These are phyloP conservation scores for Kwoniella shandongensis DNA, from an alignment of 768 basidiomycete species.

Conservation along the genomic window DNA sequence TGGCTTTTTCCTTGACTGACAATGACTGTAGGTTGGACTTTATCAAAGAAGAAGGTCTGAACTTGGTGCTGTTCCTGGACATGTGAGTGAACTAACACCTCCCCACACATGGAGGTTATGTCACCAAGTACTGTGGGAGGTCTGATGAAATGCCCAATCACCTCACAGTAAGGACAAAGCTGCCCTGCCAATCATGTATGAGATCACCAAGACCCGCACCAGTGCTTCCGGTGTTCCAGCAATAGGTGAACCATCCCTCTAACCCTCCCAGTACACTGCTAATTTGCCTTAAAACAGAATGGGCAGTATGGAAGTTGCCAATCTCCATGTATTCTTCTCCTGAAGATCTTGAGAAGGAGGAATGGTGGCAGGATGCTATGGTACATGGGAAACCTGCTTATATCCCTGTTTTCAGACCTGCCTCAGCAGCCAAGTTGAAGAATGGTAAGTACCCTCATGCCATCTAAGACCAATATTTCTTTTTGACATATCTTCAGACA, in stretches of 20 bases:
- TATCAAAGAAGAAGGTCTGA: conserved; percentile 9
- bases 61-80: conserved; percentile 15
- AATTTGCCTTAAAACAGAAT: conserved; percentile 1
- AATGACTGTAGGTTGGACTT: conserved; percentile 3
- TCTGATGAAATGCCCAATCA: too few relatives aligned
- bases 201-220: conserved; percentile 11
- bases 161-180: conserved; percentile 10
- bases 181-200: conserved; percentile 3
- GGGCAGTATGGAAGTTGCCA: conserved; percentile 17
- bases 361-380: conserved; percentile 16
- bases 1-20: neutral
- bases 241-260: conserved; percentile 3
- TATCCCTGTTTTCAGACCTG: conserved; percentile 14
- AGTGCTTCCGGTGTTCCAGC: conserved; percentile 14
- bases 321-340: conserved; percentile 6
- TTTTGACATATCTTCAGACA: too few relatives aligned
- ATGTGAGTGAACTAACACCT: conserved; percentile 4
- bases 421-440: conserved; percentile 7
- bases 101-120: too few relatives aligned
- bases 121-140: too few relatives aligned
- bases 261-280: neutral
- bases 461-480: too few relatives aligned
- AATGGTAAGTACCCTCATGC: conserved; percentile 4
- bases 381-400: conserved; percentile 6
- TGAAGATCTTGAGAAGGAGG: conserved; percentile 8